Evolutionary conservation across 1,284 basidiomycete genomes (phyloP).

Genomic region (Ganoderma sinense): DNA sequence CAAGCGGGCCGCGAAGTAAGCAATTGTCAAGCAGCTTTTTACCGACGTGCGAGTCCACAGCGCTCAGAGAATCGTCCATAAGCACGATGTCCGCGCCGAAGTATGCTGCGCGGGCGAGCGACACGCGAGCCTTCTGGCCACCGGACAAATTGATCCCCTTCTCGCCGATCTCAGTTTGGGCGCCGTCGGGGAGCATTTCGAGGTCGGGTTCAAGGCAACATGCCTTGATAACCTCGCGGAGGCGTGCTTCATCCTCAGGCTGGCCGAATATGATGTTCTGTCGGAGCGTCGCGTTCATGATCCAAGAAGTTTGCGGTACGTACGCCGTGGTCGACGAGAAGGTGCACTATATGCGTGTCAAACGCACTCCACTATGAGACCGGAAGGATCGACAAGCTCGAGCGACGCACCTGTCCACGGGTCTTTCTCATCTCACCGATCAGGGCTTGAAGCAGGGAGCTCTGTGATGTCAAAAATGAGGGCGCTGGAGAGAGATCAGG

Average conservation of each 20-base stretch:
- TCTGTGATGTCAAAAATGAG: slow-evolving; percentile 42
- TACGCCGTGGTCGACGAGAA: slow-evolving; percentile 78
- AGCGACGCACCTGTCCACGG: slow-evolving; percentile 55
- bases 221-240: slow-evolving; percentile 61
- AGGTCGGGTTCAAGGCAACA: slow-evolving; percentile 75
- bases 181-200: slow-evolving; percentile 68
- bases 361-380: background rate
- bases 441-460: slow-evolving; percentile 71
- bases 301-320: slow-evolving; percentile 83
- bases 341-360: slow-evolving; percentile 49
- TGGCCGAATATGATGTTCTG: slow-evolving; percentile 75
- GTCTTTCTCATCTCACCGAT: slow-evolving; percentile 83
- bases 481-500: background rate
- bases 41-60: slow-evolving; percentile 78
- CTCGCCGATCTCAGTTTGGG: slow-evolving; percentile 86
- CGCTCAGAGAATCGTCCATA: slow-evolving; percentile 77
- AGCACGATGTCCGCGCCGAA: slow-evolving; percentile 77
- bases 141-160: slow-evolving; percentile 78
- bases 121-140: slow-evolving; percentile 75
- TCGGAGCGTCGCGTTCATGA: slow-evolving; percentile 75
- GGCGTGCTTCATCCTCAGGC: slow-evolving; percentile 61
- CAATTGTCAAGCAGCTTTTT: slow-evolving; percentile 69
- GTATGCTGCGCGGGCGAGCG: slow-evolving; percentile 83
- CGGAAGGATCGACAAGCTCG: background rate
- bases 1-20: slow-evolving; percentile 63